Evolutionary conservation across 2,329 filamentous ascomycete species (phyloP), one percentile per base, ranked within the genome.

Genomic region (Colletotrichum sp.): DNA sequence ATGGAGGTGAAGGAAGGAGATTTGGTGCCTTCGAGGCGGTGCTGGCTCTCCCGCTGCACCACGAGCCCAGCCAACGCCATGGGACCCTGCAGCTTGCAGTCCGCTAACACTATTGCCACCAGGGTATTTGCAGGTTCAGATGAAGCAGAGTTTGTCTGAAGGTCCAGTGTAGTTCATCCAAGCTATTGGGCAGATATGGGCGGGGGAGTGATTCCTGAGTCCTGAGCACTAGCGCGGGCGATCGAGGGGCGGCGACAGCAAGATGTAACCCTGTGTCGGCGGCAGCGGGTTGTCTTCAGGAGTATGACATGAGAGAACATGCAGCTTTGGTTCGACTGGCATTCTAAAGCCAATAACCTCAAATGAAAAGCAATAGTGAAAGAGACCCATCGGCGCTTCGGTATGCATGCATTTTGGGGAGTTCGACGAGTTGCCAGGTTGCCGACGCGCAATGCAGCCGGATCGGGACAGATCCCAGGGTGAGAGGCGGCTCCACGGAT

Each of bases 71-170:
- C 32, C 32, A 26, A 34, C 36, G 43, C 16, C 39, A 55, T 16
- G 43, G 9, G 69, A 43, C n/a, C 30, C 14, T 57, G 28, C 13
- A 24, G 26, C 18, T 12, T 7, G 30, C n/a, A n/a, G 68, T n/a
- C 57, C 28, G 34, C 67, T 30, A 26, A 8, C 48, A 59, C 24
- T 14, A 21, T 24, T 63, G 4, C 14, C 18, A 34, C 3, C 68
- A 55, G 39, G 64, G 64, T 52, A 68, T 52, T 60, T 52, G 34
- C 59, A 74, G 64, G 64, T 52, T 68, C 32, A 59, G 64, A 60
- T 65, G 69, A 68, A 67, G 73, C 73, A 64, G 32, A 63, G 30
- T 21, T 63, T 72, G 68, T 75, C 61, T 67, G 63, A 55, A 59
- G 39, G 24, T 30, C 36, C 24, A 65, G 26, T 26, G 28, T 59